phyloP scores from a whole-genome alignment of 106 monocot species.

The Allium cepa region DNA sequence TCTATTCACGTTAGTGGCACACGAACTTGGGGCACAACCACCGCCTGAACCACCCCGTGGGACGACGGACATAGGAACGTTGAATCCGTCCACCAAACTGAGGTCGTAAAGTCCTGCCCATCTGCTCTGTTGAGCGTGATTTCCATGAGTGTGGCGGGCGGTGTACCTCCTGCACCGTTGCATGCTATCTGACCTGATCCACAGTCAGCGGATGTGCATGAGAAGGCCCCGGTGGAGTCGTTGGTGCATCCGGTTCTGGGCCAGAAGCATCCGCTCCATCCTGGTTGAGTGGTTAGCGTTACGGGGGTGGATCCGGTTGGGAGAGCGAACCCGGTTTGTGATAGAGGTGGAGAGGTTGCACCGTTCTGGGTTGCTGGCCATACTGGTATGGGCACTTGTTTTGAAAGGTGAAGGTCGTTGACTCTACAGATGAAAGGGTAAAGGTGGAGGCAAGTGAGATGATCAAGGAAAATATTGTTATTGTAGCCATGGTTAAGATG shows the following conservation, averaged over 20 bases:
- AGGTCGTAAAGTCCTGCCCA: conserved; percentile 10
- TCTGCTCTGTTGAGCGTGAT: conserved; percentile 3
- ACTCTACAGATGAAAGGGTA: not conserved
- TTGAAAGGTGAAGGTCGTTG: conserved; percentile 26
- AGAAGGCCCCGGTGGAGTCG: conserved; percentile 44
- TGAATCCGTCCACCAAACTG: conserved; percentile 18
- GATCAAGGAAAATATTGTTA: too few species aligned
- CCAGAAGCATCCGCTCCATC: conserved; percentile 70
- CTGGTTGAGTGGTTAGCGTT: conserved; percentile 15
- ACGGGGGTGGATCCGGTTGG: not conserved
- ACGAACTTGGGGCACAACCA: conserved; percentile 7
- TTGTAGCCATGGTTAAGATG: too few species aligned
- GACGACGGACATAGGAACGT: conserved; percentile 5
- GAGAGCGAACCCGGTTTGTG: conserved; percentile 43
- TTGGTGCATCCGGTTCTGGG: conserved; percentile 32
- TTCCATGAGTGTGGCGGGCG: conserved; percentile 11
- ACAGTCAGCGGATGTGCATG: conserved; percentile 70
- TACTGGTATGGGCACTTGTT: conserved; percentile 41
- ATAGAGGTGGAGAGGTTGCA: conserved; percentile 12
- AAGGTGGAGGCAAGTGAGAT: too few species aligned
- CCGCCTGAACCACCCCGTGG: not conserved
- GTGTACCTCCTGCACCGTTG: not conserved
- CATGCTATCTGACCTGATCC: conserved; percentile 4
- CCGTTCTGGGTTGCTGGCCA: conserved; percentile 44
- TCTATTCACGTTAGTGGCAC: not conserved